These are phyloP conservation scores for Urtica urens DNA, from an alignment of 306 rosid genomes.

Conservation along the genomic window DNA sequence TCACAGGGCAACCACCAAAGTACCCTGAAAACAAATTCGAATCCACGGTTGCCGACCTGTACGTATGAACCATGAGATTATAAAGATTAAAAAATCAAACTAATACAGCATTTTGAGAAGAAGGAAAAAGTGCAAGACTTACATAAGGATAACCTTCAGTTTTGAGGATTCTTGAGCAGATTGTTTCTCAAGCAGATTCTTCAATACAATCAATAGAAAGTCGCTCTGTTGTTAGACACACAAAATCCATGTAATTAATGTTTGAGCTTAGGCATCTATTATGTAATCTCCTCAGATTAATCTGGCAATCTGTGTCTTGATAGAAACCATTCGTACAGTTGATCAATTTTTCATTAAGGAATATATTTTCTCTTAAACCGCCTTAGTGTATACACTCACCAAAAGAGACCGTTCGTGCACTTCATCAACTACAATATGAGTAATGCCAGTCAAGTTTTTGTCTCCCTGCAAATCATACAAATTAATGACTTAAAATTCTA, in stretches of 20 bases:
- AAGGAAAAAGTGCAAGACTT: constrained; percentile 23
- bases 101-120: constrained; percentile 1
- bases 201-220: constrained; percentile 74
- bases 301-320: constrained; percentile 2
- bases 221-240: constrained; percentile 58
- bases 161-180: constrained; percentile 34
- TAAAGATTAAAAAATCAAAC: neutral
- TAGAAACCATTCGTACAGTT: neutral
- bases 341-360: constrained; percentile 7
- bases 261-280: too few species aligned
- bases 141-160: constrained; percentile 88
- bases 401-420: constrained; percentile 91
- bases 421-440: constrained; percentile 91
- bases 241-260: neutral
- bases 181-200: constrained; percentile 69
- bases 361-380: constrained; percentile 1
- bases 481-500: neutral
- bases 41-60: constrained; percentile 97
- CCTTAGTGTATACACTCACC: constrained; percentile 40
- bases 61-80: constrained; percentile 7
- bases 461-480: constrained; percentile 49
- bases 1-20: constrained; percentile 80
- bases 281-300: too few species aligned
- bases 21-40: constrained; percentile 80
- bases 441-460: constrained; percentile 58